Evolutionary conservation across 2,329 filamentous ascomycete species (phyloP).

Genomic region (Colletotrichum plurivorum): DNA sequence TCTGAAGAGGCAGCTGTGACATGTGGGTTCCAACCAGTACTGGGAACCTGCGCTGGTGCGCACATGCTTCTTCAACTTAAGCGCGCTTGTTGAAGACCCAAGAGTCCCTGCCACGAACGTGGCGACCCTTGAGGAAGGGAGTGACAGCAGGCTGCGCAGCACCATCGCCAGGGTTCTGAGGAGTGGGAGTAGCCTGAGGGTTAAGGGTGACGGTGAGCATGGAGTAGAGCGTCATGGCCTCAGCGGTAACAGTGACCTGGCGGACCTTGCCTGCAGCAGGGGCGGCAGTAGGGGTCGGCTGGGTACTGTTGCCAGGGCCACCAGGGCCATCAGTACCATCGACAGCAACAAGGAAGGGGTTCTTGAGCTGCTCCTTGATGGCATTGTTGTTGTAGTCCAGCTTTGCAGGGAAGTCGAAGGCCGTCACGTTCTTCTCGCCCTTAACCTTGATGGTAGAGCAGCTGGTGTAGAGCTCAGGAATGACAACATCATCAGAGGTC

Average conservation of each 20-base stretch:
- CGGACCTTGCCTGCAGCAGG: conserved; percentile 27
- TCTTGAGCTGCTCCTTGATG: conserved; percentile 60
- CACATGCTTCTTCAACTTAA: conserved; percentile 11
- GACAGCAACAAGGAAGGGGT: conserved; percentile 61
- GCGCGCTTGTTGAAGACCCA: conserved; percentile 35
- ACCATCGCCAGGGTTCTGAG: conserved; percentile 52
- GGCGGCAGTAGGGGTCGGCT: conserved; percentile 39
- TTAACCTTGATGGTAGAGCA: conserved; percentile 40
- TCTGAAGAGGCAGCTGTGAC: not conserved
- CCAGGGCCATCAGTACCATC: conserved; percentile 42
- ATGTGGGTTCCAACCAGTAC: not conserved
- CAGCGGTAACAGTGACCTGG: conserved; percentile 40
- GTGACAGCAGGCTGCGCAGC: conserved; percentile 35
- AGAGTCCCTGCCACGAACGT: conserved; percentile 33
- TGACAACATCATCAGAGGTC: conserved; percentile 35
- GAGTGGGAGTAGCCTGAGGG: conserved; percentile 50
- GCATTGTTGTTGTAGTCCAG: conserved; percentile 60
- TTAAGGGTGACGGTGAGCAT: conserved; percentile 57
- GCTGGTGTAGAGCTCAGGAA: conserved; percentile 56
- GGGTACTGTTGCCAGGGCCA: conserved; percentile 42
- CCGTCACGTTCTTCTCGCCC: conserved; percentile 33
- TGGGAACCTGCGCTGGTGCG: not conserved
- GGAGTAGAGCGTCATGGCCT: conserved; percentile 37
- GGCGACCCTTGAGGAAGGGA: conserved; percentile 37
- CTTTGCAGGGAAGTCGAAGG: conserved; percentile 50